These are phyloP conservation scores for Alopecurus myosuroides DNA, from an alignment of 176 grass and related monocot genomes.

Conservation along the genomic window DNA sequence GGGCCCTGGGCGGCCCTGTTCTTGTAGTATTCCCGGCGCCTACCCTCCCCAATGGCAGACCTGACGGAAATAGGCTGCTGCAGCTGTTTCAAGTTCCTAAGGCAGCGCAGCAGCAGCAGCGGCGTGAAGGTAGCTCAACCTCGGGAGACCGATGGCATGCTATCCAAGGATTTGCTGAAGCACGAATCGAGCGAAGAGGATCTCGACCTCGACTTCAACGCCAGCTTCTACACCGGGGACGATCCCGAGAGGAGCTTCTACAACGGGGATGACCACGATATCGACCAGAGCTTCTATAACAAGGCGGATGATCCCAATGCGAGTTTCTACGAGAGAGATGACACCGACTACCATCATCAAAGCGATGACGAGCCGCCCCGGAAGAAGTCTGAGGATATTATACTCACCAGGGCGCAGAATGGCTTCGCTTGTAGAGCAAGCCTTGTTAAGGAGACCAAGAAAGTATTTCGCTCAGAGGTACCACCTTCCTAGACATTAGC, in stretches of 20 bases:
- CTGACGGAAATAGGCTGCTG: constrained; percentile 63
- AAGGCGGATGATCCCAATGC: constrained; percentile 29
- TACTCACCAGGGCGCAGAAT: constrained; percentile 39
- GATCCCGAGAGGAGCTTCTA: constrained; percentile 33
- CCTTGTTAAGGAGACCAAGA: constrained; percentile 60
- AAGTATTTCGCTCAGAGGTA: constrained; percentile 60
- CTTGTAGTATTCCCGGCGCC: not conserved
- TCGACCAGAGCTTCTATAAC: constrained; percentile 7
- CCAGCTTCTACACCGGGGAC: constrained; percentile 49
- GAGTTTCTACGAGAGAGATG: constrained; percentile 55
- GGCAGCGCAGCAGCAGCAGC: constrained; percentile 32
- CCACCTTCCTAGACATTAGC: not conserved
- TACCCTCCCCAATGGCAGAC: constrained; percentile 28
- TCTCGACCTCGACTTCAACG: constrained; percentile 7
- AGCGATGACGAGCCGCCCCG: constrained; percentile 25
- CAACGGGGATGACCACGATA: constrained; percentile 24
- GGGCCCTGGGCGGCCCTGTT: not conserved
- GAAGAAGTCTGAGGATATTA: constrained; percentile 65
- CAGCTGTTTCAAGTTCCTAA: constrained; percentile 69
- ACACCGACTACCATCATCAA: constrained; percentile 25
- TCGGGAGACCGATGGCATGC: not conserved
- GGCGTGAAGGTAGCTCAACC: not conserved
- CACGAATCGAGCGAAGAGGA: constrained; percentile 36
- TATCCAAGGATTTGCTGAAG: constrained; percentile 40
- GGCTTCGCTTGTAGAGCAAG: constrained; percentile 66